Evolutionary conservation across 225 moss, liverwort and hornwort genomes (phyloP), one percentile per base, ranked within the genome.

Genomic region (Anthoceros angustus): DNA sequence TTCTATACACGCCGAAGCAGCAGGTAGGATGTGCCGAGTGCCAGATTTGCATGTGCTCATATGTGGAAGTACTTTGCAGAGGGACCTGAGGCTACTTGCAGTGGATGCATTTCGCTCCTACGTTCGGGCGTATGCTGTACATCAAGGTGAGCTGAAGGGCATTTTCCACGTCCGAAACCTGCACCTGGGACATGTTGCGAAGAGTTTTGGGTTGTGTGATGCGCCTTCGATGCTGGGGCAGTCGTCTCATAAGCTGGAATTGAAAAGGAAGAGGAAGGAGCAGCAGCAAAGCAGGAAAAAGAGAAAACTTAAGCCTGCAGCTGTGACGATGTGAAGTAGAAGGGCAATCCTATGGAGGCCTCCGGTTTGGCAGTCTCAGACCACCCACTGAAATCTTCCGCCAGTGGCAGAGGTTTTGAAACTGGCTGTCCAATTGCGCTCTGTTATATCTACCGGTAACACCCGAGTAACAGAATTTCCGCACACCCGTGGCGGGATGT

Each of bases 151-250:
- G 67, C 79, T 98, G 20, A 98, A 98, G 77, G 80, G 86, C 2
- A 84, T 98, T 40, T 98, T 98, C 41, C 89, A 92, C 70, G 98
- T 98, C 63, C 87, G 91, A 66, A 98, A 80, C 71, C 76, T 98
- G 20, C 98, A 92, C 67, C 72, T 98, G 43, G 98, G 98, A 42
- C 98, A 98, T 67, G 98, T 98, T 41, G 98, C 98, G 9, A 92
- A 98, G 75, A 98, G 98, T 61, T 98, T 98, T 70, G 98, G 98
- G 63, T 73, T 92, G 64, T 86, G 85, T 41, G 83, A 87, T 42
- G 85, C 89, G 18, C 98, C 98, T 12, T 80, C 88, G 26, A 60
- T 87, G 38, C 76, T 92, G 32, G 98, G 91, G 62, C 89, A 88
- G 71, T 86, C 91, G 0, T 77, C 86, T 68, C 87, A 86, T 70